These are phyloP conservation scores for Trichosporon faecale DNA, from an alignment of 1,284 basidiomycete genomes.

Conservation along the genomic window DNA sequence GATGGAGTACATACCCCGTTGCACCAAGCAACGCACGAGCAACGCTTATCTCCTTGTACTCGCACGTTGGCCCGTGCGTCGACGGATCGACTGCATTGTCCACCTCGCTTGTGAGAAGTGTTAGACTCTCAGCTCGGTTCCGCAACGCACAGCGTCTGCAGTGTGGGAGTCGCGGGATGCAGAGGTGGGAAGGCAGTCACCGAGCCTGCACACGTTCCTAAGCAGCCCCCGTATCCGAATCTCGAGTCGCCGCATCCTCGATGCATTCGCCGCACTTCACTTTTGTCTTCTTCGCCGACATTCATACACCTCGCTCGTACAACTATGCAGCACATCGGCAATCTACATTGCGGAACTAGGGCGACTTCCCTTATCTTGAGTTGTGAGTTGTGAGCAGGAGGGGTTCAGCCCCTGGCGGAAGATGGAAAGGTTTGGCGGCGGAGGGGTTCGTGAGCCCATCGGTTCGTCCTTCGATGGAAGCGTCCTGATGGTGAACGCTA, in stretches of 20 bases:
- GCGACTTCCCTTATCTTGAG: not conserved
- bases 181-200: not conserved
- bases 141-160: not conserved
- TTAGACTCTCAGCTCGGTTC: no score
- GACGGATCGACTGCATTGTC: not conserved
- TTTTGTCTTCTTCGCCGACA: not conserved
- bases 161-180: not conserved
- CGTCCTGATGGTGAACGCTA: not conserved
- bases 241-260: not conserved
- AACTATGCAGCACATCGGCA: not conserved
- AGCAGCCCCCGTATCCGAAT: not conserved
- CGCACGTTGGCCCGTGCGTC: not conserved
- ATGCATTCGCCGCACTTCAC: not conserved
- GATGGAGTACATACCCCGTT: not conserved
- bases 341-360: not conserved
- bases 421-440: not conserved
- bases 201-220: not conserved
- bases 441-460: not conserved
- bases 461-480: not conserved
- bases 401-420: not conserved
- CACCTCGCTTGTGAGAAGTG: not conserved
- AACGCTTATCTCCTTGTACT: not conserved
- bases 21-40: not conserved
- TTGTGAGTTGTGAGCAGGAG: not conserved
- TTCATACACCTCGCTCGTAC: not conserved